These are phyloP conservation scores for Symbiodinium pilosum DNA, from an alignment of 73 alveolate species.

Conservation along the genomic window DNA sequence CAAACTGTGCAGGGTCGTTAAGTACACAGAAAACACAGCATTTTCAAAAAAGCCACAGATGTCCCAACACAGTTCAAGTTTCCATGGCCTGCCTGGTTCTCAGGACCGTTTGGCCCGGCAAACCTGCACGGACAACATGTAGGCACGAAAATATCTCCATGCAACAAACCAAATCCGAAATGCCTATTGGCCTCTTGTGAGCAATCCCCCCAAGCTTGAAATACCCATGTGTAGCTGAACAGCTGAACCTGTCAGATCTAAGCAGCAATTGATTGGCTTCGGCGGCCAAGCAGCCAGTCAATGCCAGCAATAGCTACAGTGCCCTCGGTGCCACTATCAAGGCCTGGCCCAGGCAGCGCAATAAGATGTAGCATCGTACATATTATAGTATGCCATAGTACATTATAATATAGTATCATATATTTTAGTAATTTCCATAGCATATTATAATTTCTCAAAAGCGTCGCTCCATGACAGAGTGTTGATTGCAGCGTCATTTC, in stretches of 20 bases:
- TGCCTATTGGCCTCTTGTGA: too few species aligned
- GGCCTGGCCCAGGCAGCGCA: conserved; percentile 38
- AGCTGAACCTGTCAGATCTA: too few species aligned
- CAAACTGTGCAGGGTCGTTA: neutral
- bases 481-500: too few species aligned
- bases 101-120: conserved; percentile 86
- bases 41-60: too few species aligned
- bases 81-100: conserved; percentile 79
- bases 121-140: too few species aligned
- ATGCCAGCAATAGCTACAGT: conserved; percentile 94
- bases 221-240: neutral
- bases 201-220: neutral
- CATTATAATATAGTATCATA: too few species aligned
- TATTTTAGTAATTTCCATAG: neutral
- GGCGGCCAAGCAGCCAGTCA: conserved; percentile 34
- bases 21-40: neutral
- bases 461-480: too few species aligned
- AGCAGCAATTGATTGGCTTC: too few species aligned
- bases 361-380: neutral
- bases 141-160: too few species aligned
- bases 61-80: too few species aligned
- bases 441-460: too few species aligned
- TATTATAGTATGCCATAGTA: neutral
- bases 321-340: conserved; percentile 94
- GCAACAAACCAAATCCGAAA: too few species aligned